Evolutionary conservation across 805 yeast species (phyloP).

Genomic region (Naumovozyma castellii): DNA sequence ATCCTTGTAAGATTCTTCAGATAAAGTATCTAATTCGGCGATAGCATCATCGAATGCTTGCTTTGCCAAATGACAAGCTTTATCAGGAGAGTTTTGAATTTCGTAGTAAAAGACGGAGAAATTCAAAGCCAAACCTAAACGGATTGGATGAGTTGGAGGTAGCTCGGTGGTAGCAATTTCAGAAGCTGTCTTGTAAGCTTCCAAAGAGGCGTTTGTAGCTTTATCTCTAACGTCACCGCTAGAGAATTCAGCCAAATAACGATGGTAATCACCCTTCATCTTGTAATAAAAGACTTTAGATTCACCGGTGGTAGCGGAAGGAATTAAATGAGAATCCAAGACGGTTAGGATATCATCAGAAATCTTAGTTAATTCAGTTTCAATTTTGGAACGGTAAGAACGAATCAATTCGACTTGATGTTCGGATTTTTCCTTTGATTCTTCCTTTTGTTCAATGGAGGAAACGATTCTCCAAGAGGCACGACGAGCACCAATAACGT

Average conservation of each 20-base stretch:
- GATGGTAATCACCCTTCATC: conserved; percentile 98
- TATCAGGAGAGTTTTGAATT: conserved; percentile 92
- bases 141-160: conserved; percentile 95
- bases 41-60: conserved; percentile 98
- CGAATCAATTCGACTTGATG: conserved; percentile 79
- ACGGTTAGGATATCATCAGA: conserved; percentile 87
- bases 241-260: conserved; percentile 94
- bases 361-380: conserved; percentile 77
- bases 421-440: conserved; percentile 76
- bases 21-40: conserved; percentile 91
- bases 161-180: conserved; percentile 91
- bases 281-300: conserved; percentile 94
- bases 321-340: conserved; percentile 76
- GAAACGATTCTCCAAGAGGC: conserved; percentile 98
- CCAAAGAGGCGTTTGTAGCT: conserved; percentile 83
- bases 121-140: conserved; percentile 92
- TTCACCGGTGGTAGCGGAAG: conserved; percentile 89
- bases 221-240: conserved; percentile 79
- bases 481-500: conserved; percentile 95
- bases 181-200: conserved; percentile 87
- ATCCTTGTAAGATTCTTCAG: conserved; percentile 95
- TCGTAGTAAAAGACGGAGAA: conserved; percentile 96
- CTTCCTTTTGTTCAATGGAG: conserved; percentile 94
- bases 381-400: conserved; percentile 88
- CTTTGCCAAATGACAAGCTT: conserved; percentile 96